phyloP scores from a whole-genome alignment of 495 filamentous ascomycete species.

The Xylaria palmicola region DNA sequence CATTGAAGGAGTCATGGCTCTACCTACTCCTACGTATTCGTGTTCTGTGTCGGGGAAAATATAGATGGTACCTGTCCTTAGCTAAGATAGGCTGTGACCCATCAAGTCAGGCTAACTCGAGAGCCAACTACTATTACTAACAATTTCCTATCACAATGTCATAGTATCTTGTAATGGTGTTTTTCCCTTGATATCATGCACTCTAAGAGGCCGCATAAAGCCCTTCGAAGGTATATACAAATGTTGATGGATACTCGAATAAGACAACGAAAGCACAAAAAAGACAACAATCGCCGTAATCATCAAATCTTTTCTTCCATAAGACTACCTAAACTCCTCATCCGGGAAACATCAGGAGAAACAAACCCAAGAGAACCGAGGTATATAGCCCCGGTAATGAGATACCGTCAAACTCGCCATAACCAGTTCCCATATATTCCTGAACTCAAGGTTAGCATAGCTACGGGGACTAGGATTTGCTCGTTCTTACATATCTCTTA shows the following conservation, averaged over 20 bases:
- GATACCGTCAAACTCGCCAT: slow-evolving; percentile 90
- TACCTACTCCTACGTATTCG: no score
- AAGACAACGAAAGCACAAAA: background rate
- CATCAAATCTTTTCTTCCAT: background rate
- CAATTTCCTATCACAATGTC: no score
- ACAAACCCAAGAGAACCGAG: background rate
- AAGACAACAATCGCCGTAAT: background rate
- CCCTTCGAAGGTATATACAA: slow-evolving; percentile 1
- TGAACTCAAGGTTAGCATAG: slow-evolving; percentile 33
- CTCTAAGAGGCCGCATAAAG: background rate
- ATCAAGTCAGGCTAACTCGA: background rate
- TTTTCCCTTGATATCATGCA: background rate
- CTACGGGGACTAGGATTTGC: slow-evolving; percentile 93
- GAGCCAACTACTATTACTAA: background rate
- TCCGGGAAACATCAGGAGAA: background rate
- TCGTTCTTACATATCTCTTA: slow-evolving; percentile 61
- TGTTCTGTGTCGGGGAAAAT: no score
- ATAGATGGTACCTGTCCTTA: background rate
- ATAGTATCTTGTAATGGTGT: background rate
- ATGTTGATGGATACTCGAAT: background rate
- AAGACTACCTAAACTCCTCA: slow-evolving; percentile 4
- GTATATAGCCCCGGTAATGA: slow-evolving; percentile 37
- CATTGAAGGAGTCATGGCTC: background rate
- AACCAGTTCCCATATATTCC: slow-evolving; percentile 99
- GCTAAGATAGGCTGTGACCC: no score